A percentile compares a stretch with the other conserved stretches of the same genome.
Conservation (phyloP, 441 rosid species). For the Oxalis stricta region DNA sequence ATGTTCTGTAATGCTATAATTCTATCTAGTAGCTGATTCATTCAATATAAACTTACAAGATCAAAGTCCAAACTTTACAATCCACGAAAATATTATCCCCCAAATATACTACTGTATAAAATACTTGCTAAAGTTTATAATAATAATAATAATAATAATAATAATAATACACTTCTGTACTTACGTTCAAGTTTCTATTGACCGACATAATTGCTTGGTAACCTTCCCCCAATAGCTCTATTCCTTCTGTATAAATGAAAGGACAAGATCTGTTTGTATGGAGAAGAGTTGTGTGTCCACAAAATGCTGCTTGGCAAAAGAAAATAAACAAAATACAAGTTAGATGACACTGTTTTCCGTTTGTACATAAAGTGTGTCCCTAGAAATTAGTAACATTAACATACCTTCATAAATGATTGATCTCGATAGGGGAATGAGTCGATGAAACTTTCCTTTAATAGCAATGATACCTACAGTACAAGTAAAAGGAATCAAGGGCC, state of each 20-base stretch:
- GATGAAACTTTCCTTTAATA: conserved; percentile 58
- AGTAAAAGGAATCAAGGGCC: conserved; percentile 1
- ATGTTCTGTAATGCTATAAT: too few species aligned
- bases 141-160: too few species aligned
- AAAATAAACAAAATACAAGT: background rate
- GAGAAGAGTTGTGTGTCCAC: conserved; percentile 97
- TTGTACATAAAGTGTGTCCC: background rate
- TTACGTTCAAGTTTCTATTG: conserved; percentile 15
- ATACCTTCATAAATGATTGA: conserved; percentile 64
- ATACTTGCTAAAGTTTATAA: too few species aligned
- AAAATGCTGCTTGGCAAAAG: conserved; percentile 42
- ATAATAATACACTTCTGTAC: conserved; percentile 14
- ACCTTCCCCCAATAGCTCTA: conserved; percentile 17
- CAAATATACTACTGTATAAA: too few species aligned
- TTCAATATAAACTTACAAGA: too few species aligned
- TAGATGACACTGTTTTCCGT: conserved; percentile 5
- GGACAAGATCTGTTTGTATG: conserved; percentile 88
- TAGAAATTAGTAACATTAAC: background rate
- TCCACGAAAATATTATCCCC: too few species aligned
- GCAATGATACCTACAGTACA: conserved; percentile 63
- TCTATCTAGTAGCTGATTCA: too few species aligned
- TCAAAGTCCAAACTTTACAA: too few species aligned
- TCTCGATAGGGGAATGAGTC: conserved; percentile 59
- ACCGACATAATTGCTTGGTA: conserved; percentile 1
- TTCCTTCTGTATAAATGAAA: conserved; percentile 84